Conservation (phyloP, 441 rosid genomes). For the Breynia disticha region DNA sequence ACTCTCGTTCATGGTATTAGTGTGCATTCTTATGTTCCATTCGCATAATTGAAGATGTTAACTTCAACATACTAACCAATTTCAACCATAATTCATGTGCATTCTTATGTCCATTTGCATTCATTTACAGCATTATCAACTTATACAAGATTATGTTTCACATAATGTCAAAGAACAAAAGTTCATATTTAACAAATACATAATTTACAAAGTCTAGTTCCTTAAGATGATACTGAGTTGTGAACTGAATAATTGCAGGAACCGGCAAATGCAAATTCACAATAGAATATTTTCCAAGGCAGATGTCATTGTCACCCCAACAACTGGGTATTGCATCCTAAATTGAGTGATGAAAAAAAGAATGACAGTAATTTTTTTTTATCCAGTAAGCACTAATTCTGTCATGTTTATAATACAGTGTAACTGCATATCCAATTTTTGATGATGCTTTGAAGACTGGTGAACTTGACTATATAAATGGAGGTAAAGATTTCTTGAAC, state of each 20-base stretch:
- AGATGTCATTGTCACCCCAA: constrained; percentile 66
- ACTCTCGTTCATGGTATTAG: too few species aligned
- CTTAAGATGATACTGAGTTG: constrained; percentile 2
- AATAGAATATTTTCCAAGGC: constrained; percentile 37
- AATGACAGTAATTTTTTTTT: too few species aligned
- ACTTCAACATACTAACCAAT: too few species aligned
- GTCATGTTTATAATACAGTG: constrained; percentile 19
- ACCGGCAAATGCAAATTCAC: constrained; percentile 45
- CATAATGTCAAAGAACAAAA: constrained; percentile 4
- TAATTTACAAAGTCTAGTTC: too few species aligned
- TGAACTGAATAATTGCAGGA: constrained; percentile 32
- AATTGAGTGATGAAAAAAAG: background rate
- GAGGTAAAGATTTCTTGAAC: constrained; percentile 33
- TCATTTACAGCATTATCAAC: too few species aligned
- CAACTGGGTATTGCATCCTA: constrained; percentile 43
- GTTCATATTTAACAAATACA: constrained; percentile 59
- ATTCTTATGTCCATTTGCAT: too few species aligned
- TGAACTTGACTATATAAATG: constrained; percentile 65
- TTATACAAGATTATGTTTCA: too few species aligned
- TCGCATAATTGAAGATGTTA: too few species aligned
- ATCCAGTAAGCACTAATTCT: background rate
- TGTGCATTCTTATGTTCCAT: too few species aligned
- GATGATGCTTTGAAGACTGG: constrained; percentile 46
- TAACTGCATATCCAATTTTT: constrained; percentile 49
- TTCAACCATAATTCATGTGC: too few species aligned